Conservation (phyloP, 225 moss, liverwort and hornwort genomes). For the Sphagnum contortum region DNA sequence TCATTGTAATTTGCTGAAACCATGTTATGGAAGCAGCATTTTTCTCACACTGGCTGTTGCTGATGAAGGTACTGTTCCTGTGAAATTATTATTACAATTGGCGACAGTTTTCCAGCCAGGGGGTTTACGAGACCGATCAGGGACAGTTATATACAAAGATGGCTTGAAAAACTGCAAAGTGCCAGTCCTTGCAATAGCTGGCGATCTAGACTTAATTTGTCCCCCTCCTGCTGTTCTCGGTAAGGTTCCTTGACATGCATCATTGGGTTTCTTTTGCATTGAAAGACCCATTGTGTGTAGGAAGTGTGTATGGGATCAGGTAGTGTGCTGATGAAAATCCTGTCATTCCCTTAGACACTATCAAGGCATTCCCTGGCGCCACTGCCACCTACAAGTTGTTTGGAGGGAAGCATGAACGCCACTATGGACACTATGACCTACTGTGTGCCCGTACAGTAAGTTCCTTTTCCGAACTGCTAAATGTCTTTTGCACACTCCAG, state of each 20-base stretch:
- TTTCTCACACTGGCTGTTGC: too few relatives aligned
- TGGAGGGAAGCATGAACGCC: constrained; percentile 57
- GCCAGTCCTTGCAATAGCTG: constrained; percentile 85
- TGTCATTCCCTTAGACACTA: constrained; percentile 52
- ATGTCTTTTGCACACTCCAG: constrained; percentile 3
- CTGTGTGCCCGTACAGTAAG: constrained; percentile 74
- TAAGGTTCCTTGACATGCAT: constrained; percentile 15
- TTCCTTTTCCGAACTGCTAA: not conserved
- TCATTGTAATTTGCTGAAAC: too few relatives aligned
- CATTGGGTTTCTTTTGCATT: not conserved
- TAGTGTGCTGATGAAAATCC: not conserved
- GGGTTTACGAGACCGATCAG: constrained; percentile 73
- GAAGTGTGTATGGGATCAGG: not conserved
- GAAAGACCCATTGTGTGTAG: not conserved
- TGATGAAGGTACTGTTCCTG: constrained; percentile 68
- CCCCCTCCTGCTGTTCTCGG: constrained; percentile 74
- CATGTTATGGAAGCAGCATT: too few relatives aligned
- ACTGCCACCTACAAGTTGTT: constrained; percentile 54
- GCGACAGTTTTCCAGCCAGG: constrained; percentile 79
- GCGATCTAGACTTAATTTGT: constrained; percentile 81
- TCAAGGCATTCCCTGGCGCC: constrained; percentile 52
- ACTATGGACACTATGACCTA: constrained; percentile 91
- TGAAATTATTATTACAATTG: constrained; percentile 83
- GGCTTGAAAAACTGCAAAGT: constrained; percentile 60
- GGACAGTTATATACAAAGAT: constrained; percentile 72